These are phyloP conservation scores for Atkinsonella texensis DNA, from an alignment of 2,329 filamentous ascomycete genomes.

Conservation along the genomic window DNA sequence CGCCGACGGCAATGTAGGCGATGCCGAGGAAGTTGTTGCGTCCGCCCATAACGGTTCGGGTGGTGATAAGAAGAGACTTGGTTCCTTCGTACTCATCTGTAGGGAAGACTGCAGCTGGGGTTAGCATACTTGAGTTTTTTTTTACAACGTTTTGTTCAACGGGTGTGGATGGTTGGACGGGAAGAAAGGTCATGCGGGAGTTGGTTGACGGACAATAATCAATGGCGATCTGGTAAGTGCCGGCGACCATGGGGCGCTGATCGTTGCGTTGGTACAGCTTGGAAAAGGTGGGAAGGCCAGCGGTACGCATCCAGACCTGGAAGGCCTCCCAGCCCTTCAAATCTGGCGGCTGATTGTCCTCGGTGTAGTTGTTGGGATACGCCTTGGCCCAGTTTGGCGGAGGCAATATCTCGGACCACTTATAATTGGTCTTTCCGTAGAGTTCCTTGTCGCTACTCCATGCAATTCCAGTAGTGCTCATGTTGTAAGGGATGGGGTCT, in stretches of 20 bases:
- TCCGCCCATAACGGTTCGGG: slow-evolving; percentile 84
- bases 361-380: slow-evolving; percentile 60
- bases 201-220: slow-evolving; percentile 53
- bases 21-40: slow-evolving; percentile 95
- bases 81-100: slow-evolving; percentile 70
- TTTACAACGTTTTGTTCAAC: too few relatives aligned
- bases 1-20: slow-evolving; percentile 87
- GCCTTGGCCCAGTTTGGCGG: slow-evolving; percentile 74
- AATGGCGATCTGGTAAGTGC: slow-evolving; percentile 67
- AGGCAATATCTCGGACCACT: slow-evolving; percentile 53
- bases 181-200: background rate
- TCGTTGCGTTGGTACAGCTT: slow-evolving; percentile 86
- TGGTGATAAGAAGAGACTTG: slow-evolving; percentile 83
- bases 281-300: slow-evolving; percentile 85
- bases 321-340: slow-evolving; percentile 70
- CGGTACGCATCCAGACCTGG: slow-evolving; percentile 98
- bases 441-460: slow-evolving; percentile 76
- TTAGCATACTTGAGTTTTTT: background rate
- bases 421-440: slow-evolving; percentile 61
- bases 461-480: slow-evolving; percentile 71
- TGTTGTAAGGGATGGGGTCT: slow-evolving; percentile 47
- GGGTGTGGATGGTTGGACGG: too few relatives aligned
- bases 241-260: slow-evolving; percentile 49
- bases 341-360: slow-evolving; percentile 53
- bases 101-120: slow-evolving; percentile 54